These are phyloP conservation scores for Fraxinus pennsylvanica DNA, from an alignment of 257 asterid genomes.

Conservation along the genomic window DNA sequence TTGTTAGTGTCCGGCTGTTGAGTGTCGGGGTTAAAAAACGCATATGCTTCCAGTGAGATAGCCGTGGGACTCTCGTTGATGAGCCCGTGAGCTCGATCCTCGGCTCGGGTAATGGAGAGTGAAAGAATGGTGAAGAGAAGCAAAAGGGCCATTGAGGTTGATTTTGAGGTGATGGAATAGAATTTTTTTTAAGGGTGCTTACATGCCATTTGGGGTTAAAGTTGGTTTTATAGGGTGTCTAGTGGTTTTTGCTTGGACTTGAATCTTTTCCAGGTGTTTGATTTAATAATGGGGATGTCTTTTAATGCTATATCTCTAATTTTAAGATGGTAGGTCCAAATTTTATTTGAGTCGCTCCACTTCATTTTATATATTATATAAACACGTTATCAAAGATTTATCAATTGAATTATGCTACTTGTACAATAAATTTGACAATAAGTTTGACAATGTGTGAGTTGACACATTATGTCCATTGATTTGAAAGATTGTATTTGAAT, in stretches of 20 bases:
- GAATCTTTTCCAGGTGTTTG: conserved; percentile 26
- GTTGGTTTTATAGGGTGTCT: conserved; percentile 28
- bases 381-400: background rate
- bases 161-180: conserved; percentile 2
- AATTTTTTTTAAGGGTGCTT: background rate
- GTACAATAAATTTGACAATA: too few species aligned
- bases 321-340: background rate
- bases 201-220: conserved; percentile 5
- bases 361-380: background rate
- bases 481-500: too few species aligned
- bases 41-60: conserved; percentile 47
- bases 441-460: too few species aligned
- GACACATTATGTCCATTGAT: too few species aligned
- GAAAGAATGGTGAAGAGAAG: conserved; percentile 24
- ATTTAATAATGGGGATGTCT: conserved; percentile 33
- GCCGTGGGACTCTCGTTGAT: conserved; percentile 37
- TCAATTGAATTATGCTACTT: too few species aligned
- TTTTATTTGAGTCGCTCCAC: background rate
- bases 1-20: conserved; percentile 16
- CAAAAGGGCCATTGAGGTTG: conserved; percentile 28
- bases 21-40: conserved; percentile 43
- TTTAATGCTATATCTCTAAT: conserved; percentile 16
- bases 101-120: conserved; percentile 26
- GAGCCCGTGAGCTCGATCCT: conserved; percentile 46
- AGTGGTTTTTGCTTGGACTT: conserved; percentile 41